Percentiles rank a stretch among this genome's conserved stretches.
Conservation (phyloP, 2,329 filamentous ascomycete species). For the Colletotrichum caudatum region DNA sequence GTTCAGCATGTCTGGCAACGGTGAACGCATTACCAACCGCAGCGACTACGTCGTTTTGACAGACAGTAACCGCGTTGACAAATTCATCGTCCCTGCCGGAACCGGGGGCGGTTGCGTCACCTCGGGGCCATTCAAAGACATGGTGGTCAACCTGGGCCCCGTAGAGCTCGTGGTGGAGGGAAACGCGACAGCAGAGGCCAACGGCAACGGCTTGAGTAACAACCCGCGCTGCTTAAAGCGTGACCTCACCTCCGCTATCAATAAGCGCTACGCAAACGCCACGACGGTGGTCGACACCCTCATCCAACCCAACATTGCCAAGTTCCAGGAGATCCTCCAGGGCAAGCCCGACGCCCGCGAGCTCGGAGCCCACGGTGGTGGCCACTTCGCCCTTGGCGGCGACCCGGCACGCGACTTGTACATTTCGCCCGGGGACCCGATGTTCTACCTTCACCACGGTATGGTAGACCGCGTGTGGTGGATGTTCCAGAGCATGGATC, state of each 20-base stretch:
- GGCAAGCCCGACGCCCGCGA: conserved; percentile 47
- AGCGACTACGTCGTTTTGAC: conserved; percentile 46
- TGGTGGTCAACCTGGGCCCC: conserved; percentile 56
- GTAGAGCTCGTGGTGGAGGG: conserved; percentile 48
- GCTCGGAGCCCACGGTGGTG: conserved; percentile 42
- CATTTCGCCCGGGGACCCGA: conserved; percentile 50
- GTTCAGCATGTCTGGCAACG: conserved; percentile 59
- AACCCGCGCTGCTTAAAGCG: conserved; percentile 59
- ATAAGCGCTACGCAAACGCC: conserved; percentile 46
- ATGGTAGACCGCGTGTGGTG: conserved; percentile 48
- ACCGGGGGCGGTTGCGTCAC: conserved; percentile 67
- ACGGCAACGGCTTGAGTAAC: conserved; percentile 48
- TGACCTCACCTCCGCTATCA: conserved; percentile 47
- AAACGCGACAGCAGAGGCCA: conserved; percentile 30
- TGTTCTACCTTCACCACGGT: conserved; percentile 49
- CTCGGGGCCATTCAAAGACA: conserved; percentile 61
- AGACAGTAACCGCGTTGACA: conserved; percentile 45
- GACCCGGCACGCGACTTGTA: conserved; percentile 57
- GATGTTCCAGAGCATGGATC: conserved; percentile 47
- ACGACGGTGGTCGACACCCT: conserved; percentile 54
- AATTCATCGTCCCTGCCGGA: conserved; percentile 56
- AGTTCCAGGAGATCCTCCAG: conserved; percentile 61
- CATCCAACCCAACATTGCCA: conserved; percentile 50
- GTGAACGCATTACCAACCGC: conserved; percentile 48
- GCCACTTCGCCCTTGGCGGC: conserved; percentile 45